phyloP scores from a whole-genome alignment of 2,329 filamentous ascomycete species.

The Atkinsonella hypoxylon region DNA sequence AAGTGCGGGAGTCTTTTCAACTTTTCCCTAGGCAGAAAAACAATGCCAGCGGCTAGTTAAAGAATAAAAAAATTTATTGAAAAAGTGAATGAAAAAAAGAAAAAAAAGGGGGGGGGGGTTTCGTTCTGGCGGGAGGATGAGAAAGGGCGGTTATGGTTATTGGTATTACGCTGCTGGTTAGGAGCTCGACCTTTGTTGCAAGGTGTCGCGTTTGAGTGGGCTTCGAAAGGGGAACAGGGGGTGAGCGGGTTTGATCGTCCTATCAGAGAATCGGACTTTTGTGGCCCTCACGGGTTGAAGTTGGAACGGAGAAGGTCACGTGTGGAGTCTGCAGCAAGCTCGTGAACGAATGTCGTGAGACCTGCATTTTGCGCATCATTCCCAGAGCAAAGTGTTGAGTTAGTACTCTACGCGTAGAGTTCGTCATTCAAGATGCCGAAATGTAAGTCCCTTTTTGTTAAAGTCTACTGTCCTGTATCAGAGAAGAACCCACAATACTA shows the following conservation, averaged over 20 bases:
- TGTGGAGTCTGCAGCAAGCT: background rate
- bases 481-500: background rate
- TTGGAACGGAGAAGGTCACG: background rate
- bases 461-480: conserved; percentile 5
- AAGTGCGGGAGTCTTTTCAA: background rate
- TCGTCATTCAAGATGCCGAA: conserved; percentile 5
- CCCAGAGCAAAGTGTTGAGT: too few species aligned
- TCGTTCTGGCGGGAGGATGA: background rate
- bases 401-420: background rate
- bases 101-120: background rate
- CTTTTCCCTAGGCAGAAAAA: background rate
- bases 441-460: conserved; percentile 24
- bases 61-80: too few species aligned
- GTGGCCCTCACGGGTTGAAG: background rate
- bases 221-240: background rate
- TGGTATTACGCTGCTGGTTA: background rate
- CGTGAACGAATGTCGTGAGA: background rate
- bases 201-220: conserved; percentile 7
- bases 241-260: background rate
- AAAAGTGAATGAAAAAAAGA: background rate
- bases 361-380: background rate
- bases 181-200: conserved; percentile 3
- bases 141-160: background rate
- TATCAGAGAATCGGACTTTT: background rate
- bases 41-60: conserved; percentile 7